Base-by-base conservation (phyloP, 306 rosid genomes). In the Vicia villosa region DNA sequence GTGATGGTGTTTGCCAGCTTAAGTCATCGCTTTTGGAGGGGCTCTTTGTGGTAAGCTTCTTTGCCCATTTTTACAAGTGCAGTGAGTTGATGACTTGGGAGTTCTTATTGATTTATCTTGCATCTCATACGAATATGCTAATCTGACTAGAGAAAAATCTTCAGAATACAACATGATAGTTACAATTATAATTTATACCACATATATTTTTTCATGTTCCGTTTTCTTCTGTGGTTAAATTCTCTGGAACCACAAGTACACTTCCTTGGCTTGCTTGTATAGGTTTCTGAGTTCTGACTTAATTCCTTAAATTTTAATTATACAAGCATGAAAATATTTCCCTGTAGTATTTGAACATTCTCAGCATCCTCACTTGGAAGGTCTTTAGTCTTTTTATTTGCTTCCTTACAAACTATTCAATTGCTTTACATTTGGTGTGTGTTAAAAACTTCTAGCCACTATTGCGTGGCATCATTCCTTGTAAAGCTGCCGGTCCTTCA, bases 11-110 rank as follows among this genome's bases (percentile, higher is more conserved):
- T 77, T 94, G 98, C 84, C 87, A 83, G 73, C 66, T 90, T 74
- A 90, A 90, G 77, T 82, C 98, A 56, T 90, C 97, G n/a, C 97
- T 94, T 81, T 77, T 94, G 63, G 97, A 94, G 77, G 98, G 98
- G 61, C 50, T 94, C 74, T 66, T 94, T 5, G 98, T 94, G 66
- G 98, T 94, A 85, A 84, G 95, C 61, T 75, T 74, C 68, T 74
- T 54, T 69, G 45, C 71, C 74, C 30, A 8, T 54, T 71, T 61
- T 63, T 63, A 50, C 69, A 6, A 47, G 26, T 81, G 32, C 37
- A 24, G 12, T 37, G 36, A 43, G 63, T 52, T 19, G 47, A 34
- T 43, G 24, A 37, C 47, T 51, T 67, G 56, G 68, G 58, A 28
- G 20, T 37, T 43, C 38, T 28, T 30, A 10, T 65, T 17, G 28